Percentiles rank a stretch among this genome's conserved stretches.
These are phyloP conservation scores for Phytophthora megakarya DNA, from an alignment of 352 stramenopile genomes.

Conservation along the genomic window DNA sequence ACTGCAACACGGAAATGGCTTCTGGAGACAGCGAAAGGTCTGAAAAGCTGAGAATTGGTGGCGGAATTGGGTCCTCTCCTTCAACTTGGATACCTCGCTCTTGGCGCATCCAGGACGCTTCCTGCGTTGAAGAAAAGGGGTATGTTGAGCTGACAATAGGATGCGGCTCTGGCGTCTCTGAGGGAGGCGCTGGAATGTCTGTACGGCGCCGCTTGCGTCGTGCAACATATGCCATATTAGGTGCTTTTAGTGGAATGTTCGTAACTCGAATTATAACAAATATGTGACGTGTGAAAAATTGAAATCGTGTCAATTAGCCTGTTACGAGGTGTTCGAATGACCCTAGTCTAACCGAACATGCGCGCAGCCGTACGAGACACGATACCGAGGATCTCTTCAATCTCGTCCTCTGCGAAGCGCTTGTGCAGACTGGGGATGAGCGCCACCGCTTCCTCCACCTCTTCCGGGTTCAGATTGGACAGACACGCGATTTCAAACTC, in stretches of 20 bases:
- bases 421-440: conserved; percentile 90
- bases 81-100: conserved; percentile 56
- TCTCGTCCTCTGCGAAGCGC: conserved; percentile 88
- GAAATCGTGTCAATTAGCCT: too few species aligned
- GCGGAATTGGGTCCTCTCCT: conserved; percentile 33
- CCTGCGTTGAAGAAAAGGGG: conserved; percentile 31
- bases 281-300: conserved; percentile 30
- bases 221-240: conserved; percentile 39
- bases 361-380: conserved; percentile 86
- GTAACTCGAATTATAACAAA: too few species aligned
- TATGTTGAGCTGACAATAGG: neutral
- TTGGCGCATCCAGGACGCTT: conserved; percentile 52
- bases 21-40: conserved; percentile 37
- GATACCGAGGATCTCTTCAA: conserved; percentile 90
- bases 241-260: too few species aligned
- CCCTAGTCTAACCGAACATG: conserved; percentile 90
- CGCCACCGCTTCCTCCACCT: conserved; percentile 87
- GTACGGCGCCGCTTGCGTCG: conserved; percentile 47
- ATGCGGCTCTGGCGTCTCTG: neutral
- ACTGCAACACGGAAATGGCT: conserved; percentile 33
- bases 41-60: conserved; percentile 43
- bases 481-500: conserved; percentile 91
- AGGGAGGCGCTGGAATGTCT: conserved; percentile 7
- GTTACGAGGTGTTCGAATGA: too few species aligned
- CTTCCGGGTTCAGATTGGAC: conserved; percentile 90